Evolutionary conservation across 768 basidiomycete genomes (phyloP).

Genomic region (Leccinum sublutescens): DNA sequence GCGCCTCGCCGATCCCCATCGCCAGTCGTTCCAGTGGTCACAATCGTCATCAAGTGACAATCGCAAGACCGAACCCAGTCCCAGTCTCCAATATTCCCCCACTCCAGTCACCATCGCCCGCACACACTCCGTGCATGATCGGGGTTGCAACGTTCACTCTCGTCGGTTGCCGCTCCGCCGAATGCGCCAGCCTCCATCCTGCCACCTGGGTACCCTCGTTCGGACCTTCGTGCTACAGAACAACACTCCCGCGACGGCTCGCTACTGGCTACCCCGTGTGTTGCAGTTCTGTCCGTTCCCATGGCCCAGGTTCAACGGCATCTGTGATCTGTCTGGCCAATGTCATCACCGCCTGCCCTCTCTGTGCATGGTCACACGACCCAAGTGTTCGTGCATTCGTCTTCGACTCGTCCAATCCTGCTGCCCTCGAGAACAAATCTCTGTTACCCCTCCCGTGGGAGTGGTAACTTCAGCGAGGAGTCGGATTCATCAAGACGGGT

Average conservation of each 20-base stretch:
- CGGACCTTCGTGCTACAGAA: not conserved
- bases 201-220: conserved; percentile 25
- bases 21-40: conserved; percentile 21
- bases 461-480: conserved; percentile 38
- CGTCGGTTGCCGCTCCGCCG: conserved; percentile 37
- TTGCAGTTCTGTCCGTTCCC: conserved; percentile 36
- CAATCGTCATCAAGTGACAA: conserved; percentile 11
- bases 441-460: conserved; percentile 49
- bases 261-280: conserved; percentile 20
- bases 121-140: conserved; percentile 24
- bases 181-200: conserved; percentile 22
- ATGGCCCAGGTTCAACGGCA: conserved; percentile 28
- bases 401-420: conserved; percentile 27
- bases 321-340: conserved; percentile 5
- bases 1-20: conserved; percentile 27
- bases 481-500: conserved; percentile 12
- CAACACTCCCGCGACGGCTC: conserved; percentile 27
- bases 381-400: conserved; percentile 8
- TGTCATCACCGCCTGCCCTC: conserved; percentile 14
- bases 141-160: conserved; percentile 32
- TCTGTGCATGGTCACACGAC: conserved; percentile 25
- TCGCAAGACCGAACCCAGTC: conserved; percentile 16
- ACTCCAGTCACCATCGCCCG: conserved; percentile 25
- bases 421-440: conserved; percentile 57
- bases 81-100: conserved; percentile 52